Percentiles rank a stretch among this genome's conserved stretches.
Conservation (phyloP, 1,284 basidiomycete species). For the Neonothopanus nambi region DNA sequence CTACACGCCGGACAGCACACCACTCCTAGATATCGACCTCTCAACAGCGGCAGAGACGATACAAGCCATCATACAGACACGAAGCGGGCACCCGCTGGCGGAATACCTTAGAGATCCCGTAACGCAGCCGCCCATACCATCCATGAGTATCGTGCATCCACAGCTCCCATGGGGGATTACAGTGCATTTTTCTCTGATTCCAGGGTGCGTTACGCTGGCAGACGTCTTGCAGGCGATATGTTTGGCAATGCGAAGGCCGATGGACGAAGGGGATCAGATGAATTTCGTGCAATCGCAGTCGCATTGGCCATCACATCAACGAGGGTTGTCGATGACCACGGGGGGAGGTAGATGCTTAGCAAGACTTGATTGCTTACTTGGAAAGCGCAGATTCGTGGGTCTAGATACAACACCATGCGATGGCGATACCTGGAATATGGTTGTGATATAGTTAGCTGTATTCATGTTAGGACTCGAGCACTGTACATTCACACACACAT, state of each 20-base stretch:
- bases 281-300: too few species aligned
- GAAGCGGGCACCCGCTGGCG: not conserved
- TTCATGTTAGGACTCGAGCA: too few species aligned
- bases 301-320: too few species aligned
- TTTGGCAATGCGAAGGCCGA: not conserved
- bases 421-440: too few species aligned
- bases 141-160: slow-evolving; percentile 12
- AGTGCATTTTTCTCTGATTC: slow-evolving; percentile 5
- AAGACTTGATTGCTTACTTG: too few species aligned
- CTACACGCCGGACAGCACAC: not conserved
- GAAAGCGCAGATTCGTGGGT: too few species aligned
- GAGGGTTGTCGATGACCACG: too few species aligned
- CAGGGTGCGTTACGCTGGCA: slow-evolving; percentile 8
- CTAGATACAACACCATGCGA: too few species aligned
- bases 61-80: not conserved
- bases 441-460: too few species aligned
- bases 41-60: not conserved
- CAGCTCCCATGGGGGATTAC: slow-evolving; percentile 13
- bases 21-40: not conserved
- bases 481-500: too few species aligned
- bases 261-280: too few species aligned
- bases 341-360: too few species aligned
- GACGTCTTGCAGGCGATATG: slow-evolving; percentile 12
- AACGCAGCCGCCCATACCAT: slow-evolving; percentile 14
- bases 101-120: slow-evolving; percentile 2